Percentiles rank a stretch among this genome's conserved stretches.
These are phyloP conservation scores for Parmelia sp. DNA, from an alignment of 495 filamentous ascomycete species.

Conservation along the genomic window DNA sequence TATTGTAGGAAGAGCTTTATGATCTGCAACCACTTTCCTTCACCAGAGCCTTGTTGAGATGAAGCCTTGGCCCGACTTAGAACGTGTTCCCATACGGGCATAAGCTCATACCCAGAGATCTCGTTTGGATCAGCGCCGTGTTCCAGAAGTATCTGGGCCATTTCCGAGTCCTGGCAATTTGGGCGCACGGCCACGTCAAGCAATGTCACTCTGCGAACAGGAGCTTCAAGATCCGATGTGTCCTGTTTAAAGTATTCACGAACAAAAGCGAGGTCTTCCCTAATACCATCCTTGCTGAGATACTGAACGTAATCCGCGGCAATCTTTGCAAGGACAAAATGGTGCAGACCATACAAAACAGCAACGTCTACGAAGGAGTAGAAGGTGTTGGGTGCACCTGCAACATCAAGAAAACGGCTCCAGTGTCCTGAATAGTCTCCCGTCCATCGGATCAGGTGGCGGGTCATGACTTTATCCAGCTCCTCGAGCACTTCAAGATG, in stretches of 20 bases:
- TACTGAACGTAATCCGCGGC: not conserved
- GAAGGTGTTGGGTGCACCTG: not conserved
- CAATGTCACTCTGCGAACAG: not conserved
- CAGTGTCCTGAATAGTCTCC: not conserved
- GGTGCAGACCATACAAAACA: not conserved
- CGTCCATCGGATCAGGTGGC: not conserved
- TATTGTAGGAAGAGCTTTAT: not conserved
- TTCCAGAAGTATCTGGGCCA: not conserved
- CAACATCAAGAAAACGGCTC: not conserved
- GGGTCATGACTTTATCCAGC: not conserved
- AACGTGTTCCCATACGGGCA: not conserved
- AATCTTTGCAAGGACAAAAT: not conserved
- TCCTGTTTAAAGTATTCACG: not conserved
- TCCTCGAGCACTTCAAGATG: not conserved
- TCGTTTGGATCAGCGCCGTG: slow-evolving; percentile 1
- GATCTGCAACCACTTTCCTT: not conserved
- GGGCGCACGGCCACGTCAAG: not conserved
- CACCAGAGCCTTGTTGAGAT: not conserved
- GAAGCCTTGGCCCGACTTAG: not conserved
- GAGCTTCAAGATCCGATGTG: not conserved
- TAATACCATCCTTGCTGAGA: not conserved
- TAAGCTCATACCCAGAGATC: not conserved
- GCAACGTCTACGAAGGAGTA: not conserved
- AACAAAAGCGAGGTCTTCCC: not conserved
- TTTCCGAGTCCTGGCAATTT: not conserved